Evolutionary conservation across 2,329 filamentous ascomycete species (phyloP), one percentile per base, ranked within the genome.

Genomic region (Parafenestella ontariensis): DNA sequence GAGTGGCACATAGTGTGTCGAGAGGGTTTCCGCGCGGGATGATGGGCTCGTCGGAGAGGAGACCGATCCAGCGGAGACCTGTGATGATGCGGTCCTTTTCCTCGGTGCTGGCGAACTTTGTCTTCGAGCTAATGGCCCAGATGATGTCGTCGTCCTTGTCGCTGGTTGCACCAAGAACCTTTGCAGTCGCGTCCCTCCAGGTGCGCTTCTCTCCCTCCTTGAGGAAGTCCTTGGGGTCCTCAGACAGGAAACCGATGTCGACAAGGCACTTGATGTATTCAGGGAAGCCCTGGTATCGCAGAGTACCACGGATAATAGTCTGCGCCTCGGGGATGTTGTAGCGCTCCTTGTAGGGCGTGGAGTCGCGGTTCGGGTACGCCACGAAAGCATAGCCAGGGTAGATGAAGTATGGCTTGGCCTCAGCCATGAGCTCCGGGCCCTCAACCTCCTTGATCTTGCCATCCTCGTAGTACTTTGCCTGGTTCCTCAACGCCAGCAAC

Each of bases 281-380:
- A 2, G 93, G 92, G 85, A 96, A 96, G 40, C 94, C 92, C 64
- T 86, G 83, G 82, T 95, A 98, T 64, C 94, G 84, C 31, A 97
- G 85, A 26, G 92, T 96, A 59, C 90, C 91, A 46, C 92, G 85
- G 74, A 96, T 82, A 69, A 97, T 86, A 46, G 91, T 96, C 78
- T 96, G 79, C 13, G 91, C 92, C 81, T 98, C 94, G 46, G 93
- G 92, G 71, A 97, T 97, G 77, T 86, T 80, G 85, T 97, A 97
- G 59, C 91, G 87, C 83, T 96, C 89, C 73, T 87, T 88, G 86
- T 95, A 98, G 8, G 85, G 83, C 15, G 91, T 95, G 18, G 88
- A 93, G 79, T 98, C 93, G 66, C 93, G 85, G 86, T 98, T 98
- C 53, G 90, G 90, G 80, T 98, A 98, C 37, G 89, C 92, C 65